A percentile compares a stretch with the other conserved stretches of the same genome.
phyloP scores from a whole-genome alignment of 495 filamentous ascomycete genomes.

The Podospora conica region DNA sequence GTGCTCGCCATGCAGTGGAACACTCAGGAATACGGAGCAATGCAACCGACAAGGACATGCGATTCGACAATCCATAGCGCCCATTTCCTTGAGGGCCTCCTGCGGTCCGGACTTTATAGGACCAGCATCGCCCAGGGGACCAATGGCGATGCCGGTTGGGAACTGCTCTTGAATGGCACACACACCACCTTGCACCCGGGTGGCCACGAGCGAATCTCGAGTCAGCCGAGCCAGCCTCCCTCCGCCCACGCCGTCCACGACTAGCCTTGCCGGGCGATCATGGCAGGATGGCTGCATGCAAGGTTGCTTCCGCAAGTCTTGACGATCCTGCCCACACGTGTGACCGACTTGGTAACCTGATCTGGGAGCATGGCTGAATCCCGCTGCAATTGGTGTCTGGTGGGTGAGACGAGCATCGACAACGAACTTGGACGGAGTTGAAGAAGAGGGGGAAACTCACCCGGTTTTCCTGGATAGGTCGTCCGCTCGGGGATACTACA shows the following conservation, averaged over 20 bases:
- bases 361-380: neutral
- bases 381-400: too few species aligned
- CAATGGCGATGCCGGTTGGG: neutral
- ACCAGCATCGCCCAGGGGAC: neutral
- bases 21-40: neutral
- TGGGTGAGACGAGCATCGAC: too few species aligned
- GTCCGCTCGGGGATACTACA: neutral
- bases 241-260: neutral
- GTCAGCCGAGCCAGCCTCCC: neutral
- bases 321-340: neutral
- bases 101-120: neutral
- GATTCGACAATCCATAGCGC: neutral
- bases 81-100: neutral
- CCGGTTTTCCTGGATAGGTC: too few species aligned
- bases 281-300: neutral
- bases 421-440: neutral
- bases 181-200: neutral
- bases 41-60: neutral
- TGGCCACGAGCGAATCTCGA: neutral
- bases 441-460: neutral
- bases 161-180: neutral
- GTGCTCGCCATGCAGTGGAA: neutral
- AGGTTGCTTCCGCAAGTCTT: neutral
- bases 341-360: neutral
- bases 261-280: neutral